A percentile compares a stretch with the other conserved stretches of the same genome.
Conservation (phyloP, 1,139 yeast species). For the Blastobotrys buckinghamii region DNA sequence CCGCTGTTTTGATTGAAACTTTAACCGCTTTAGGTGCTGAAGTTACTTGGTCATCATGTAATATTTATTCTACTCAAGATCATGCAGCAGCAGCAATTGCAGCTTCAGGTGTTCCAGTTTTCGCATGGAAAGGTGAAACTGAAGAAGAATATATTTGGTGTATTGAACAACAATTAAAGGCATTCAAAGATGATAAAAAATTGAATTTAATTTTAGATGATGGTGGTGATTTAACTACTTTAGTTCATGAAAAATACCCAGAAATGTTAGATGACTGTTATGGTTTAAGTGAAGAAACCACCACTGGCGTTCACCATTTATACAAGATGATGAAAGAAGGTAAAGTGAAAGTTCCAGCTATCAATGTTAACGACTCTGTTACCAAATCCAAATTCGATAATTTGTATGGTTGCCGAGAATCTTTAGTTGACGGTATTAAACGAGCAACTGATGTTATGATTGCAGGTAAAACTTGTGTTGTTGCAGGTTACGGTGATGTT, state of each 20-base stretch:
- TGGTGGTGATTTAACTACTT: slow-evolving; percentile 98
- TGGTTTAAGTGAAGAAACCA: slow-evolving; percentile 99
- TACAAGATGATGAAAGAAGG: slow-evolving; percentile 94
- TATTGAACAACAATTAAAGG: slow-evolving; percentile 97
- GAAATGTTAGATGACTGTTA: slow-evolving; percentile 92
- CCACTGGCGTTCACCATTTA: slow-evolving; percentile 99
- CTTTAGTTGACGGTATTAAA: slow-evolving; percentile 97
- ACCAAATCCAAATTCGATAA: slow-evolving; percentile 99
- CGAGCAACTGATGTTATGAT: slow-evolving; percentile 99
- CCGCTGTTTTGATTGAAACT: slow-evolving; percentile 98
- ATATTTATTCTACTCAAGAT: slow-evolving; percentile 99
- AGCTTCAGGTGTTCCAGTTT: slow-evolving; percentile 98
- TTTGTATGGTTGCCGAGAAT: slow-evolving; percentile 99
- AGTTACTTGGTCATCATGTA: slow-evolving; percentile 99
- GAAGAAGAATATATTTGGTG: slow-evolving; percentile 99
- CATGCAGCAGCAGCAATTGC: slow-evolving; percentile 99
- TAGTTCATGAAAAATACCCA: slow-evolving; percentile 98
- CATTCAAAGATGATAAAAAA: slow-evolving; percentile 95
- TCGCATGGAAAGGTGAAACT: slow-evolving; percentile 99
- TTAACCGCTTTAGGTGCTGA: slow-evolving; percentile 98
- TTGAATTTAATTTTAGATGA: slow-evolving; percentile 97
- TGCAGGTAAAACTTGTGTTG: slow-evolving; percentile 99
- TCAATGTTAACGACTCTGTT: slow-evolving; percentile 98
- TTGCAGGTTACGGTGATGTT: slow-evolving; percentile 99
- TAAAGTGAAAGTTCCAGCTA: slow-evolving; percentile 96